phyloP scores from a whole-genome alignment of 495 filamentous ascomycete species.

The Lepraria neglecta region DNA sequence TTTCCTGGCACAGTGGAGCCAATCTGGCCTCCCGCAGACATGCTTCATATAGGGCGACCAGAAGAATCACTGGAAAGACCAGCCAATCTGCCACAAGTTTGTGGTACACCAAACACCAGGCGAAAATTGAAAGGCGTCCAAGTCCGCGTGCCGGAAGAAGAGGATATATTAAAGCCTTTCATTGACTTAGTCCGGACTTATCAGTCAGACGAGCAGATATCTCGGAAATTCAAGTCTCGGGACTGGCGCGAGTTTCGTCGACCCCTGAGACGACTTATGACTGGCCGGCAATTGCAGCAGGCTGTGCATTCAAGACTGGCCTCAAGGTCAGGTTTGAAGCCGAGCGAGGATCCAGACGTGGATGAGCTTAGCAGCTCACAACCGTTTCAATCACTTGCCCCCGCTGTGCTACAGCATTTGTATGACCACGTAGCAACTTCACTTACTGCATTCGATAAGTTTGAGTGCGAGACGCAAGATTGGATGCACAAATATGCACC shows the following conservation, averaged over 20 bases:
- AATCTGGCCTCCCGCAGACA: conserved; percentile 63
- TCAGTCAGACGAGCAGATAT: conserved; percentile 25
- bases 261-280: conserved; percentile 32
- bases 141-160: conserved; percentile 36
- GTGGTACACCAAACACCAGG: not conserved
- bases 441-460: conserved; percentile 74
- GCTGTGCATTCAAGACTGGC: conserved; percentile 24
- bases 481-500: conserved; percentile 92
- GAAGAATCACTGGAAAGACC: not conserved
- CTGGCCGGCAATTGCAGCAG: conserved; percentile 32
- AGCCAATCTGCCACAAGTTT: not conserved
- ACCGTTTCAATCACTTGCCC: conserved; percentile 22
- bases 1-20: conserved; percentile 55
- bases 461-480: conserved; percentile 60
- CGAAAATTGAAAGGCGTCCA: conserved; percentile 48
- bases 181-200: conserved; percentile 25
- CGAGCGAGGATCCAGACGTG: not conserved
- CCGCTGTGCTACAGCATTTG: conserved; percentile 55
- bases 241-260: conserved; percentile 27
- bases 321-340: not conserved
- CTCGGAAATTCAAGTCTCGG: conserved; percentile 7
- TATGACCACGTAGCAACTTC: conserved; percentile 52
- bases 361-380: conserved; percentile 10
- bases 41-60: conserved; percentile 49
- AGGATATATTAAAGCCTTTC: conserved; percentile 41